phyloP scores from a whole-genome alignment of 495 filamentous ascomycete species.

The Lasiosphaeriaceae sp. region DNA sequence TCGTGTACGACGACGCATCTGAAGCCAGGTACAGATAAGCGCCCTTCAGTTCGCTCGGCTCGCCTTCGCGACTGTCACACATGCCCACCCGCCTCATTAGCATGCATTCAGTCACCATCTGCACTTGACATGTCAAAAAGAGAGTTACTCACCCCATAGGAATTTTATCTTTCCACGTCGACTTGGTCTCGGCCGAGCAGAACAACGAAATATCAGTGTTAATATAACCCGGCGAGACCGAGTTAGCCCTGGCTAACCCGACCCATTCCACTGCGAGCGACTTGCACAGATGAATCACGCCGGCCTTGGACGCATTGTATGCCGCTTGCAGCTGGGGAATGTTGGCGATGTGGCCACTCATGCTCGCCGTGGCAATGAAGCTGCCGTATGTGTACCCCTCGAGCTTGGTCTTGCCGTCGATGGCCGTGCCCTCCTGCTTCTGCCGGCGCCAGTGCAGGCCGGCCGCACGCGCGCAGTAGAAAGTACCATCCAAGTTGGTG shows the following conservation, averaged over 20 bases:
- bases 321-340: conserved; percentile 80
- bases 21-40: conserved; percentile 84
- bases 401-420: conserved; percentile 59
- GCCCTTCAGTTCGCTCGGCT: conserved; percentile 78
- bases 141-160: conserved; percentile 64
- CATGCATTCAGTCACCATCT: not conserved
- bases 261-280: conserved; percentile 85
- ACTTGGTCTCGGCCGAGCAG: conserved; percentile 64
- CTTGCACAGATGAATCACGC: conserved; percentile 77
- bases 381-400: conserved; percentile 64
- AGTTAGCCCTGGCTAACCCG: conserved; percentile 78
- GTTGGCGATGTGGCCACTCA: conserved; percentile 84
- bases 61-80: conserved; percentile 56
- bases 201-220: conserved; percentile 78
- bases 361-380: conserved; percentile 76
- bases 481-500: conserved; percentile 78
- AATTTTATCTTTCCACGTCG: conserved; percentile 73
- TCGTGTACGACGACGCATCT: conserved; percentile 81
- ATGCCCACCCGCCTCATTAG: not conserved
- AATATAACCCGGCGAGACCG: conserved; percentile 83
- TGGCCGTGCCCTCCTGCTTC: conserved; percentile 60
- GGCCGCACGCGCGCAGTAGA: conserved; percentile 76
- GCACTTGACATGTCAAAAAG: not conserved
- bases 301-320: conserved; percentile 88
- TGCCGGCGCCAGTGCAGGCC: conserved; percentile 60